Evolutionary conservation across 2,329 filamentous ascomycete genomes (phyloP), one percentile per base, ranked within the genome.

Genomic region (Seiridium cupressi): DNA sequence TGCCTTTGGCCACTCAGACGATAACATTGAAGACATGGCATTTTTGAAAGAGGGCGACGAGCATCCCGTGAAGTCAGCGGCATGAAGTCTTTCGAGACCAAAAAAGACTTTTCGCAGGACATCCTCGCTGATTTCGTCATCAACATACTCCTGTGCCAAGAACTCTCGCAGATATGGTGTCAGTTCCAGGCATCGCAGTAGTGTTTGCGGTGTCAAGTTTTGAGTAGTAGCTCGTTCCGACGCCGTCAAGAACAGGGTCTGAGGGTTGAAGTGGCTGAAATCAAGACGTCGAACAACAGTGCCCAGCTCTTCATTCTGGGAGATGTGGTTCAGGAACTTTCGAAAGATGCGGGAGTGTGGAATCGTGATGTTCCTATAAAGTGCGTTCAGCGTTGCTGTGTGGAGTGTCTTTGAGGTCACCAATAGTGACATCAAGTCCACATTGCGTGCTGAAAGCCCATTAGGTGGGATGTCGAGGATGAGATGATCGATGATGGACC

Each of bases 251-350:
- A 93, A 92, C 64, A 92, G 81, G 59, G 89, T 89, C 58, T 89
- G 87, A 31, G 90, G 91, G 72, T 92, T 93, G 76, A 93, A 93
- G 78, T 93, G 91, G 63, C 90, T 93, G 69, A 95, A 93, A 76
- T 95, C 91, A 51, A 94, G 79, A 55, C 91, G 88, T 60, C 89
- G 87, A 49, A 94, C 90, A 67, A 93, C 86, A 46, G 86, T 89
- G 51, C 91, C 91, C 58, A 93, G 80, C 7, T 86, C 80, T 2
- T 86, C 84, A 71, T 93, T 87, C 61, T 84, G 77, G 51, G 80
- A 78, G 64, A 94, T 80, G 69, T 91, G 90, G 60, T 81, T 80
- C 54, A 93, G 83, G 66, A 93, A 92, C 75, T 94, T 94, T 70
- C 88, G 88, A 77, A 93, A 95, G 72, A 93, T 92, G 62, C 87